Conservation (phyloP, 495 filamentous ascomycete genomes). For the Entonaema liquescens region DNA sequence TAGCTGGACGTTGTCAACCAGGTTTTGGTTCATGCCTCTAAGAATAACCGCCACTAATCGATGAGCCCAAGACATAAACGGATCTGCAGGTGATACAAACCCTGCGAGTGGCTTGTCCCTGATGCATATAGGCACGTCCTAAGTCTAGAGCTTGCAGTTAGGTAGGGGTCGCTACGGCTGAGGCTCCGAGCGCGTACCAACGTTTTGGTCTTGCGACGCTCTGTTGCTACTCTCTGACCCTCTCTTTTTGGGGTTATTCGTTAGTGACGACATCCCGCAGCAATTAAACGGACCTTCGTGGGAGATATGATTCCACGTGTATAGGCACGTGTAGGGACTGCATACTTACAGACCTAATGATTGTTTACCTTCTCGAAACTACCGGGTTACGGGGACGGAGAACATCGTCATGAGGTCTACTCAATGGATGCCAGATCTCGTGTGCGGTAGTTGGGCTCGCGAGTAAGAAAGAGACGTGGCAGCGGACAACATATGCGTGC, state of each 20-base stretch:
- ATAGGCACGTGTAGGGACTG: slow-evolving; percentile 7
- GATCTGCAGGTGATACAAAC: slow-evolving; percentile 37
- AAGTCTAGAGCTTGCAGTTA: slow-evolving; percentile 19
- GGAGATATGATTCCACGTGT: slow-evolving; percentile 26
- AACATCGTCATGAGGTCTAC: slow-evolving; percentile 14
- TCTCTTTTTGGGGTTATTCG: slow-evolving; percentile 5
- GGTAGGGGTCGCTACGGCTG: slow-evolving; percentile 6
- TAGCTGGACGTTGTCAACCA: slow-evolving; percentile 14
- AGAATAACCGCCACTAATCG: slow-evolving; percentile 39
- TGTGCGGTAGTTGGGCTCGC: slow-evolving; percentile 15
- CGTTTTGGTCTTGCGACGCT: slow-evolving; percentile 1
- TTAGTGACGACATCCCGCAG: slow-evolving; percentile 16
- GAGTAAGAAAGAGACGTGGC: slow-evolving; percentile 26
- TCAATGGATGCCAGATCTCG: slow-evolving; percentile 30
- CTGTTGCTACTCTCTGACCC: not conserved
- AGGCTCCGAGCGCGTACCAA: slow-evolving; percentile 6
- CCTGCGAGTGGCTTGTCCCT: slow-evolving; percentile 16
- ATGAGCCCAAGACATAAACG: slow-evolving; percentile 32
- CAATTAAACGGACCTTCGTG: slow-evolving; percentile 3
- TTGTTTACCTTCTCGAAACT: slow-evolving; percentile 3
- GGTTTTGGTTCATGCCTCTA: slow-evolving; percentile 31
- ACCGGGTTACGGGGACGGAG: slow-evolving; percentile 10
- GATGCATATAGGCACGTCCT: slow-evolving; percentile 13
- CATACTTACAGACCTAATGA: slow-evolving; percentile 2
- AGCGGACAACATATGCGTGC: slow-evolving; percentile 15